These are phyloP conservation scores for Dioscorea alata DNA, from an alignment of 106 monocot genomes.

Conservation along the genomic window DNA sequence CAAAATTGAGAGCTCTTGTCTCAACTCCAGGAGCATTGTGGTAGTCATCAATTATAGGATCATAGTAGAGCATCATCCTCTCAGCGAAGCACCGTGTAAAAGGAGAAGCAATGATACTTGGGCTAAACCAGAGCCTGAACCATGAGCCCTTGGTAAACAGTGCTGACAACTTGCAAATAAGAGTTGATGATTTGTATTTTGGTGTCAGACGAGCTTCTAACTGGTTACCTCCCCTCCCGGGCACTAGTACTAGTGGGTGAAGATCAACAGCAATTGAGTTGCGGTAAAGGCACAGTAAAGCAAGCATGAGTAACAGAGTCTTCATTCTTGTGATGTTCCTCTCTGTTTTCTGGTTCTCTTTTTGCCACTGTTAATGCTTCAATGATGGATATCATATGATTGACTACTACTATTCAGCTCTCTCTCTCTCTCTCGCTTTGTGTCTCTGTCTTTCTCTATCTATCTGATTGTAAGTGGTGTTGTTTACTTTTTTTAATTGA, in stretches of 20 bases:
- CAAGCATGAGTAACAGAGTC: neutral
- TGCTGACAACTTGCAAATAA: constrained; percentile 34
- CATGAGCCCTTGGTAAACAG: constrained; percentile 24
- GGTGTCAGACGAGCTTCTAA: constrained; percentile 67
- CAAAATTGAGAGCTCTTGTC: constrained; percentile 66
- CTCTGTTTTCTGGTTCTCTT: neutral
- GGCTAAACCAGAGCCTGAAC: constrained; percentile 91
- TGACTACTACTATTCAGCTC: too few relatives aligned
- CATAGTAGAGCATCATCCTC: constrained; percentile 62
- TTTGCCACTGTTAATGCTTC: neutral
- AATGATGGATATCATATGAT: neutral
- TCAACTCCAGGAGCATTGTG: constrained; percentile 75
- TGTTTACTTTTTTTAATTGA: too few relatives aligned
- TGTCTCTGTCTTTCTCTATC: too few relatives aligned
- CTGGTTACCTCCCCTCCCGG: constrained; percentile 79
- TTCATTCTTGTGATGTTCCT: neutral
- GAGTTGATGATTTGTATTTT: constrained; percentile 51
- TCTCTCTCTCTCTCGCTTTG: too few relatives aligned
- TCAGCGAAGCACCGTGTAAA: constrained; percentile 88
- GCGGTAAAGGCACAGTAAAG: neutral
- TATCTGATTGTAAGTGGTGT: too few relatives aligned
- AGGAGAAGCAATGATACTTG: constrained; percentile 41
- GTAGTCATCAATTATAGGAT: constrained; percentile 51
- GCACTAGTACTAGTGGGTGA: constrained; percentile 69
- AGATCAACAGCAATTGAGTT: constrained; percentile 3